Percentiles rank a stretch among this genome's conserved stretches.
These are phyloP conservation scores for Backusella australiensis DNA, from an alignment of 192 early-diverging fungal genomes.

Conservation along the genomic window DNA sequence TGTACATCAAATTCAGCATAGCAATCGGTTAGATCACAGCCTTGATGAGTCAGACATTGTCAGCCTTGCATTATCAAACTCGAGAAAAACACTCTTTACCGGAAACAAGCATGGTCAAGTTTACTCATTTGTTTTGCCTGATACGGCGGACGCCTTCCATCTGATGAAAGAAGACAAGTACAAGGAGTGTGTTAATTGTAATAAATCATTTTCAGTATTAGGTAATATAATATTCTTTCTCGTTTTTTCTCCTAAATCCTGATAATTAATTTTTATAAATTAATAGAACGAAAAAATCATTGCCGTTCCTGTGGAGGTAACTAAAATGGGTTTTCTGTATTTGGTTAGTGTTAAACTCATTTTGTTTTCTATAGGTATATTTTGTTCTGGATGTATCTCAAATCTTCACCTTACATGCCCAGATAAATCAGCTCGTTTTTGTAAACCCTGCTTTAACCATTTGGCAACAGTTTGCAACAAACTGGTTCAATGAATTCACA, in stretches of 20 bases:
- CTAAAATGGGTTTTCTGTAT: neutral
- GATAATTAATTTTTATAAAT: neutral
- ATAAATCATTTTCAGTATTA: conserved; percentile 49
- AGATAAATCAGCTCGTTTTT: conserved; percentile 22
- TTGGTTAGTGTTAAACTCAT: neutral
- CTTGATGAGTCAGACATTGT: conserved; percentile 40
- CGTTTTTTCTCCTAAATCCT: neutral
- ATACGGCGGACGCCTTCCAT: conserved; percentile 44
- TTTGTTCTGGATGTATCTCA: conserved; percentile 14
- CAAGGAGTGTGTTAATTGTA: conserved; percentile 49
- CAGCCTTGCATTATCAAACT: neutral
- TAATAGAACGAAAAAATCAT: conserved; percentile 44
- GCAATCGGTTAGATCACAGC: conserved; percentile 34
- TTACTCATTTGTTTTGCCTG: conserved; percentile 47
- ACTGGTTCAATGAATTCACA: neutral
- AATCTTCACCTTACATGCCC: conserved; percentile 9
- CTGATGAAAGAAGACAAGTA: conserved; percentile 45
- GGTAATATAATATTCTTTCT: conserved; percentile 18
- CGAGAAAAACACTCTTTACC: conserved; percentile 42
- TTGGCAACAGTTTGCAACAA: neutral
- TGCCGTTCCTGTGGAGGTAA: conserved; percentile 55
- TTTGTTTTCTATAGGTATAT: neutral
- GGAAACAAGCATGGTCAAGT: conserved; percentile 50
- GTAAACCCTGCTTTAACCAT: conserved; percentile 14
- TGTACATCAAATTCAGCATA: conserved; percentile 36